Percentiles rank a stretch among this genome's conserved stretches.
These are phyloP conservation scores for Zoysia japonica DNA, from an alignment of 176 grass and related monocot species.

Conservation along the genomic window DNA sequence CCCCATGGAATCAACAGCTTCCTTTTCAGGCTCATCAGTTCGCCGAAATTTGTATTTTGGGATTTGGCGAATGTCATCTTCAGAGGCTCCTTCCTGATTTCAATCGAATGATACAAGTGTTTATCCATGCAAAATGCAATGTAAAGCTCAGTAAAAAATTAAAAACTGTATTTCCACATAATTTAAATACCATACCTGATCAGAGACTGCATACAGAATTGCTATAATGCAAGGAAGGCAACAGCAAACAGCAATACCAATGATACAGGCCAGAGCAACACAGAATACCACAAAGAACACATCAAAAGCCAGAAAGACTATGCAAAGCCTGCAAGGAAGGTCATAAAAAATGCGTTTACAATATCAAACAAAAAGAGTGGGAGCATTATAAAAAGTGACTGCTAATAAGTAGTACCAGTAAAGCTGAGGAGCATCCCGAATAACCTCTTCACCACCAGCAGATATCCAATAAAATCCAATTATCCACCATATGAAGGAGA, in stretches of 20 bases:
- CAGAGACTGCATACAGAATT: slow-evolving; percentile 67
- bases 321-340: slow-evolving; percentile 52
- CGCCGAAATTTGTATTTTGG: slow-evolving; percentile 61
- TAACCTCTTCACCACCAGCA: slow-evolving; percentile 54
- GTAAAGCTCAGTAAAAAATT: neutral
- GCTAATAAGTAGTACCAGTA: slow-evolving; percentile 45
- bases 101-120: neutral
- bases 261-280: slow-evolving; percentile 72
- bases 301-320: slow-evolving; percentile 82
- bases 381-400: neutral
- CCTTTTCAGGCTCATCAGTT: slow-evolving; percentile 32
- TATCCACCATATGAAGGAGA: slow-evolving; percentile 69
- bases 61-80: slow-evolving; percentile 66
- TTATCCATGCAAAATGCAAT: neutral
- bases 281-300: slow-evolving; percentile 78
- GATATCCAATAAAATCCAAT: slow-evolving; percentile 70
- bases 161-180: neutral
- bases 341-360: slow-evolving; percentile 2
- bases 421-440: slow-evolving; percentile 50
- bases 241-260: slow-evolving; percentile 80
- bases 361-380: neutral
- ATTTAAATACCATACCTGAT: slow-evolving; percentile 49
- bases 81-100: slow-evolving; percentile 70
- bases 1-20: neutral
- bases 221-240: slow-evolving; percentile 86